Evolutionary conservation across 2,329 filamentous ascomycete species (phyloP).

Genomic region (Thielaviopsis ethacetica): DNA sequence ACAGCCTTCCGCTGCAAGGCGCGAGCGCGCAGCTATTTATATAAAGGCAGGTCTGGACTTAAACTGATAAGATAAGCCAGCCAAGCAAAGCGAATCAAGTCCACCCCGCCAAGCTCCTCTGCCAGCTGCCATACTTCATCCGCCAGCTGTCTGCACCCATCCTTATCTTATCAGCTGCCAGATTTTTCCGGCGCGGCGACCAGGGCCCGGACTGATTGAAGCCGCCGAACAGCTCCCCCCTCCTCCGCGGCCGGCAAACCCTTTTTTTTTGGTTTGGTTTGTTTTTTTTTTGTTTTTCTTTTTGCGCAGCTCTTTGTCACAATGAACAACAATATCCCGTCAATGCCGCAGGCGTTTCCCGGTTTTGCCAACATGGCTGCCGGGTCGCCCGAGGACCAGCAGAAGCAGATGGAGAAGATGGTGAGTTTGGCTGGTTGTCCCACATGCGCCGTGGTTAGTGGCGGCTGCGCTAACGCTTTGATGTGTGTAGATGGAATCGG

Average conservation of each 20-base stretch:
- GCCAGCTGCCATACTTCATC: background rate
- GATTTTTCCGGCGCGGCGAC: background rate
- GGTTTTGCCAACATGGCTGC: background rate
- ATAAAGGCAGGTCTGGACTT: background rate
- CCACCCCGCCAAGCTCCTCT: no score
- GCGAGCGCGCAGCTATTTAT: no score
- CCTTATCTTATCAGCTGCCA: slow-evolving; percentile 2
- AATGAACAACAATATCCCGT: slow-evolving; percentile 1
- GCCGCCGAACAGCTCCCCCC: background rate
- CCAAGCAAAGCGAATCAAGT: no score
- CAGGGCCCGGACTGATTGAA: background rate
- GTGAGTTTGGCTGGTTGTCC: background rate
- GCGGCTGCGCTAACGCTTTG: background rate
- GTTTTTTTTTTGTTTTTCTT: background rate
- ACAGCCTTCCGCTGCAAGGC: background rate
- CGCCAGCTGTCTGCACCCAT: background rate
- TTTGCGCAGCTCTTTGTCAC: background rate
- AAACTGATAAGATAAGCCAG: background rate
- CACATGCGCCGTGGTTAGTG: background rate
- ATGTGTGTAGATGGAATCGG: slow-evolving; percentile 50
- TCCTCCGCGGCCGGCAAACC: background rate
- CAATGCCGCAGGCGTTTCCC: background rate
- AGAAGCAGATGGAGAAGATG: slow-evolving; percentile 13
- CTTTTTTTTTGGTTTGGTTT: background rate
- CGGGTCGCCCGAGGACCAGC: slow-evolving; percentile 12